Base-by-base conservation (phyloP, 139 green algal species). In the Picocystis salinarum region DNA sequence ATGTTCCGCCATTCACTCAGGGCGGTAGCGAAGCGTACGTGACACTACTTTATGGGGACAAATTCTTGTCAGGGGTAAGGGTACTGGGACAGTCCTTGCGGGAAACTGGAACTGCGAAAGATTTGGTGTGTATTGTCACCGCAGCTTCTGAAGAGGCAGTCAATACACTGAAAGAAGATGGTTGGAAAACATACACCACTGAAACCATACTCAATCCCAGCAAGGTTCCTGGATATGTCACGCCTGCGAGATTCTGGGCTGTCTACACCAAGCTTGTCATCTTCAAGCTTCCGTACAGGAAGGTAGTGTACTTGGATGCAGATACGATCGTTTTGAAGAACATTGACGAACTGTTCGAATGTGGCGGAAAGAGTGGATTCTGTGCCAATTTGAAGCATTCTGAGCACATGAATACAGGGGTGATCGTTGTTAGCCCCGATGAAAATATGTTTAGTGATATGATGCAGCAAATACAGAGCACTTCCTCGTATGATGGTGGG, bases 211-310 rank as follows among this genome's bases (percentile, higher is more conserved):
- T 54, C 22, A 80, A 80, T 42, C 71, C 71, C 17, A 62, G 52
- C 15, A 61, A 28, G 36, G 53, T 60, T 28, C 46, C 44, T 3
- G 42, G 67, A 39, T 17, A n/a, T n/a, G n/a, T n/a, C n/a, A n/a
- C n/a, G n/a, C 71, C 71, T 1, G 0, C 29, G 19, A 48, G 55
- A 13, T 83, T 85, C 42, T 75, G 55, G 19, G 70, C 49, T 4
- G 75, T 85, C 1, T 85, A 85, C 61, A 83, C 75, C 18, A 85
- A 85, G 52, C 72, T 85, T 2, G 26, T 47, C 5, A 69, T 85
- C 12, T 85, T 80, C 42, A 70, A 71, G 24, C 49, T 85, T 34
- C 64, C 50, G 41, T 85, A 85, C 34, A 50, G 76, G 6, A 63
- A 65, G n/a, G n/a, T 86, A 0, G 57, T 83, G 25, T 85, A 71